Conservation (phyloP, 129 eudicot genomes). For the Silybum marianum region DNA sequence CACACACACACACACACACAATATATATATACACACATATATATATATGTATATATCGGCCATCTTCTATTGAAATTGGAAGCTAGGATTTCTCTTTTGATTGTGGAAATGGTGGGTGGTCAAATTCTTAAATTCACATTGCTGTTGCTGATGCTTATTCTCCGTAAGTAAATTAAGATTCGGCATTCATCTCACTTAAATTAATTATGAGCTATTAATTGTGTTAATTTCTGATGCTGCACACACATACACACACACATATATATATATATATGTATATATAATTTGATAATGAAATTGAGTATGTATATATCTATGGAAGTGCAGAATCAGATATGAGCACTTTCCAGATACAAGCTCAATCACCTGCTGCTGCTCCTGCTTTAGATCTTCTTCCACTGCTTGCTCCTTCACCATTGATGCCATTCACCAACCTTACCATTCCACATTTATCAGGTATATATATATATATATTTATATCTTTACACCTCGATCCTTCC, state of each 20-base stretch:
- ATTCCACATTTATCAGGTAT: slow-evolving; percentile 61
- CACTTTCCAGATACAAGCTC: slow-evolving; percentile 6
- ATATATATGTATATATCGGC: too few species aligned
- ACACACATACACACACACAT: too few species aligned
- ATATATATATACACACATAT: background rate
- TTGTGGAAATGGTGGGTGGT: slow-evolving; percentile 1
- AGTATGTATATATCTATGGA: background rate
- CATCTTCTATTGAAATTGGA: background rate
- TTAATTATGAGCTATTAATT: background rate
- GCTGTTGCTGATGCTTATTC: slow-evolving; percentile 11
- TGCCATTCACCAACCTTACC: slow-evolving; percentile 47
- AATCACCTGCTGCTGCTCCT: slow-evolving; percentile 33
- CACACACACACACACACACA: slow-evolving; percentile 1
- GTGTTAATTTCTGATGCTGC: background rate
- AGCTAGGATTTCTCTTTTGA: background rate
- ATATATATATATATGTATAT: too few species aligned
- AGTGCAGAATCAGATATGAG: slow-evolving; percentile 33
- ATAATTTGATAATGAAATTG: too few species aligned
- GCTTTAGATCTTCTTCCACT: slow-evolving; percentile 41
- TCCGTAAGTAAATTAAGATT: slow-evolving; percentile 18
- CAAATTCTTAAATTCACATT: slow-evolving; percentile 4
- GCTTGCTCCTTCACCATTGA: slow-evolving; percentile 59
- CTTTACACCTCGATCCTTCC: background rate
- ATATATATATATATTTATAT: background rate
- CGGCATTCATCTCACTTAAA: background rate